phyloP scores from a whole-genome alignment of 2,329 filamentous ascomycete genomes.

The Hirsutella rhossiliensis region DNA sequence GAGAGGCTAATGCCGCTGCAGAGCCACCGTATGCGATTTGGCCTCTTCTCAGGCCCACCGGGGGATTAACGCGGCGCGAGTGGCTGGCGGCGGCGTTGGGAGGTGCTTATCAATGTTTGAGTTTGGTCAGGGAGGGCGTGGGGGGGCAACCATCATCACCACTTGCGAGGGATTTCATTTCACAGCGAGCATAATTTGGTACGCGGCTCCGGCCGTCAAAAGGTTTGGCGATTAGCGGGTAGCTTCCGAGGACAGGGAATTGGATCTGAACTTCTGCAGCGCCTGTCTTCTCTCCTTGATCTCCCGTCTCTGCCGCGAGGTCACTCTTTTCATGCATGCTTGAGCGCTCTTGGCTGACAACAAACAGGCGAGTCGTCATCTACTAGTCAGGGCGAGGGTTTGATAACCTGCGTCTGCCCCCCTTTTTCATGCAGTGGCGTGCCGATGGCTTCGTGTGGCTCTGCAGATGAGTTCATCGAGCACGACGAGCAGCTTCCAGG shows the following conservation, averaged over 20 bases:
- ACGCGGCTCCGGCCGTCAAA: constrained; percentile 13
- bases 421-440: too few species aligned
- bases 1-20: constrained; percentile 23
- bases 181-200: constrained; percentile 22
- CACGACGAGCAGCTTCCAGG: too few species aligned
- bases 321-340: background rate
- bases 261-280: constrained; percentile 15
- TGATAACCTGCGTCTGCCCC: too few species aligned
- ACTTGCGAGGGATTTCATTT: constrained; percentile 14
- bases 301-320: background rate
- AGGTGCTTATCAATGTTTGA: constrained; percentile 1
- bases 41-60: constrained; percentile 57
- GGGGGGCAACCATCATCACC: background rate
- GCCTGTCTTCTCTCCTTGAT: constrained; percentile 4
- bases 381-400: too few species aligned
- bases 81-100: constrained; percentile 2
- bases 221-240: constrained; percentile 16
- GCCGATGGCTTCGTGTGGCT: too few species aligned
- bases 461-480: too few species aligned
- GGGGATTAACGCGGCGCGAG: constrained; percentile 35
- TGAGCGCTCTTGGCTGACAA: too few species aligned
- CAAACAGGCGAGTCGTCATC: too few species aligned
- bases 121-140: constrained; percentile 2
- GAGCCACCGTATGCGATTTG: constrained; percentile 70
- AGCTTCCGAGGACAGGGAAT: constrained; percentile 11